These are phyloP conservation scores for Viola pubescens DNA, from an alignment of 441 rosid species.

Conservation along the genomic window DNA sequence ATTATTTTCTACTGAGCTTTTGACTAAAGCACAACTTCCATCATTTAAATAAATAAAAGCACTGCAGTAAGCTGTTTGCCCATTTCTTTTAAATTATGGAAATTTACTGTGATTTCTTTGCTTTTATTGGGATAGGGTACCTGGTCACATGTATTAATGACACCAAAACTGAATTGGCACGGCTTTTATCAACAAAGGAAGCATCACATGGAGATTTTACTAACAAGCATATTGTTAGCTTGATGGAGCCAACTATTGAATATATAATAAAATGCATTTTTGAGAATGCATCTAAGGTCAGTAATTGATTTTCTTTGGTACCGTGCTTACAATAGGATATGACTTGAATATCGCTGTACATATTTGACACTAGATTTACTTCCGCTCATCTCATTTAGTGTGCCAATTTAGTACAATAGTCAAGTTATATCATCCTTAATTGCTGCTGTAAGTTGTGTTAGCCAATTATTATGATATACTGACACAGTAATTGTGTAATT, in stretches of 20 bases:
- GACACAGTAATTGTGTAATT: conserved; percentile 7
- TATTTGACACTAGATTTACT: conserved; percentile 4
- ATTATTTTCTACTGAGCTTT: neutral
- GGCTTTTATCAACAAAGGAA: conserved; percentile 38
- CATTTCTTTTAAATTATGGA: conserved; percentile 3
- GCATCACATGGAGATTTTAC: conserved; percentile 26
- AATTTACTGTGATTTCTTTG: conserved; percentile 12
- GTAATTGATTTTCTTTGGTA: conserved; percentile 21
- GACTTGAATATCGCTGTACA: neutral
- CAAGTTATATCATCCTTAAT: conserved; percentile 7
- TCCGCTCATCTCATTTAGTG: conserved; percentile 1
- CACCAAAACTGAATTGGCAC: conserved; percentile 37
- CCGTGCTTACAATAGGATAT: conserved; percentile 1
- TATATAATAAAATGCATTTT: conserved; percentile 61
- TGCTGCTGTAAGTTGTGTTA: conserved; percentile 8
- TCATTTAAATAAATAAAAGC: neutral
- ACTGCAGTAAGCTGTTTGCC: neutral
- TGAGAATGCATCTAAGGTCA: conserved; percentile 61
- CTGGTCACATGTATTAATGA: conserved; percentile 62
- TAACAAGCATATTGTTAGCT: conserved; percentile 41
- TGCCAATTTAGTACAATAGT: conserved; percentile 3
- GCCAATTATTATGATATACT: neutral
- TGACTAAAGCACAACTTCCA: neutral
- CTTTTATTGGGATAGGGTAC: conserved; percentile 40
- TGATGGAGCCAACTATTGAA: conserved; percentile 81